Base-by-base conservation (phyloP, 768 basidiomycete species). In the Lactarius sp. region DNA sequence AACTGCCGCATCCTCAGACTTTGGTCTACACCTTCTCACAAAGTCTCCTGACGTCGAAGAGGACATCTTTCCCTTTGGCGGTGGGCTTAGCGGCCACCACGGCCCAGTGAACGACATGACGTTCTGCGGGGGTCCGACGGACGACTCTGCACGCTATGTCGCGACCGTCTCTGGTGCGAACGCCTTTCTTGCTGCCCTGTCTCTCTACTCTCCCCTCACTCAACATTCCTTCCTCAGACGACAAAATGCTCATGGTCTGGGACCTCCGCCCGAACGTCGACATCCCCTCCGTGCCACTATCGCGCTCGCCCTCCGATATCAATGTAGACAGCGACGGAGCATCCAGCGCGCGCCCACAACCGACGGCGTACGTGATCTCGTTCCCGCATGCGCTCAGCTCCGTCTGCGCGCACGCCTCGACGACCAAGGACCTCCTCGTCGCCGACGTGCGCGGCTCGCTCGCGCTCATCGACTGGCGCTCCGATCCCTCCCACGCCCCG, bases 191-290 rank as follows among this genome's bases (percentile, higher is more conserved):
- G 27, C 2, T 27, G 27, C 27, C 31, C 52, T 34, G 27, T 13
- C 36, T 33, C 64, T 37, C 16, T 10, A 8, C 3, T 12, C 66
- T 47, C 42, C 52, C 39, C 63, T 61, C 57, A 61, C 49, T 31
- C 33, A 44, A 36, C 59, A 10, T 41, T 2, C 33, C 5, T 7
- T 10, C 31, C 10, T 5, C 51, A 34, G 90, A 91, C 68, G 91
- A 92, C 75, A 88, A 84, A 71, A 87, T 88, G 81, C 80, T 91
- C 44, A 87, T 91, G 84, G 84, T 92, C 7, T 92, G 91, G 91
- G 90, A 92, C 73, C 79, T 93, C n/a, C 77, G 81, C 69, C 90
- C 90, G 0, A 71, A 77, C 41, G 59, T 79, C 52, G 74, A 81
- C 59, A 76, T 81, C 49, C 72, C 77, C 41, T 79, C 83, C 13